A percentile compares a stretch with the other conserved stretches of the same genome.
phyloP scores from a whole-genome alignment of 1,284 basidiomycete species.

The Trichosporon faecale region DNA sequence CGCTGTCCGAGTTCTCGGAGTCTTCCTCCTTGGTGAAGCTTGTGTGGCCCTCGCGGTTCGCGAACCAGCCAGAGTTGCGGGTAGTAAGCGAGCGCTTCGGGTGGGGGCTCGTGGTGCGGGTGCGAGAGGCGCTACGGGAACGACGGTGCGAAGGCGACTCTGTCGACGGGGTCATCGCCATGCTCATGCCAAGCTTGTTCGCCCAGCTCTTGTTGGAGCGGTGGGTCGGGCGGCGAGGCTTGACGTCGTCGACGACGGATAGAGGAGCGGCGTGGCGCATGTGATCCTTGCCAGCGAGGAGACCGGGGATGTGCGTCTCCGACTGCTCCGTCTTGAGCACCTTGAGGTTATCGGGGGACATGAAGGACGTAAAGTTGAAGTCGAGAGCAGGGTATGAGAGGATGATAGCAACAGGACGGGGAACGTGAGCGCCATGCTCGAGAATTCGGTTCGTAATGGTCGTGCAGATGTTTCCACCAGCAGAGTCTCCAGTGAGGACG shows the following conservation, averaged over 20 bases:
- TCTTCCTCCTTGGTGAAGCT: constrained; percentile 19
- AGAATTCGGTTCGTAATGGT: constrained; percentile 79
- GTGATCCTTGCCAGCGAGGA: constrained; percentile 82
- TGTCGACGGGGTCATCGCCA: constrained; percentile 10
- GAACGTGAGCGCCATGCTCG: constrained; percentile 60
- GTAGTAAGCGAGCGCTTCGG: constrained; percentile 30
- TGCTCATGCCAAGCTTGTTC: constrained; percentile 34
- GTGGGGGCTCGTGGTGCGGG: constrained; percentile 29
- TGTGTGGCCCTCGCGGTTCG: constrained; percentile 57
- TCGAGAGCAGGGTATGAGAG: constrained; percentile 72
- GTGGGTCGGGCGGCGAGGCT: constrained; percentile 17
- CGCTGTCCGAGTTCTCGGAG: constrained; percentile 30
- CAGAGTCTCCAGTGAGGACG: constrained; percentile 83
- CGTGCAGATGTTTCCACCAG: constrained; percentile 79
- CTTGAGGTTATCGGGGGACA: constrained; percentile 79
- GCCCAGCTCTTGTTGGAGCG: constrained; percentile 54
- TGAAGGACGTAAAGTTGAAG: constrained; percentile 98
- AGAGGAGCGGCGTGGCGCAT: constrained; percentile 79
- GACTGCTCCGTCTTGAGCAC: constrained; percentile 78
- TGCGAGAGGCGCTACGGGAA: constrained; percentile 20
- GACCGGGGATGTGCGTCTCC: constrained; percentile 58
- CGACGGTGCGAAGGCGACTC: background rate
- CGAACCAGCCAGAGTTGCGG: constrained; percentile 48
- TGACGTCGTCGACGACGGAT: constrained; percentile 72
- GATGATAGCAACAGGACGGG: constrained; percentile 72